A percentile compares a stretch with the other conserved stretches of the same genome.
phyloP scores from a whole-genome alignment of 805 yeast genomes.

The Wickerhamiella shivajii region DNA sequence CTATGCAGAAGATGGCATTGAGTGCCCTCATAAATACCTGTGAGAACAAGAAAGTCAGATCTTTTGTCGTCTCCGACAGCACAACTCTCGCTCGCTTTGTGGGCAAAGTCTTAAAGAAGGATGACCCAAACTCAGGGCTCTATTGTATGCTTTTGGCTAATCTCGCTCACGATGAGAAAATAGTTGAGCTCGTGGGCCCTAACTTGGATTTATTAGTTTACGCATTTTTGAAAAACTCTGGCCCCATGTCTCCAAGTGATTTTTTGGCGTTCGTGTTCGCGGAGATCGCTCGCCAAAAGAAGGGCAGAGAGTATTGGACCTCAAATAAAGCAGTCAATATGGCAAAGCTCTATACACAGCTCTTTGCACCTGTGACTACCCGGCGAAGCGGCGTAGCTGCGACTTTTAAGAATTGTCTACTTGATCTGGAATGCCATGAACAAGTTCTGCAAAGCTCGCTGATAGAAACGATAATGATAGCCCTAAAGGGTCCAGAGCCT shows the following conservation, averaged over 20 bases:
- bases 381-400: conserved; percentile 90
- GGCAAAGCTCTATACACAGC: conserved; percentile 67
- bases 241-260: conserved; percentile 68
- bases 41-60: conserved; percentile 51
- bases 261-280: conserved; percentile 81
- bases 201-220: conserved; percentile 38
- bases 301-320: conserved; percentile 53
- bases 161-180: conserved; percentile 60
- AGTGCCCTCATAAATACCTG: conserved; percentile 76
- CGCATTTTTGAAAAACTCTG: conserved; percentile 76
- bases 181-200: conserved; percentile 34
- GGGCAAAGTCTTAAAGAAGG: conserved; percentile 30
- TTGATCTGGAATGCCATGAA: conserved; percentile 59
- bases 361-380: conserved; percentile 59
- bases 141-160: conserved; percentile 76
- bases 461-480: conserved; percentile 67
- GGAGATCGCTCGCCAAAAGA: conserved; percentile 59
- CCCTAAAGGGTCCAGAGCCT: conserved; percentile 61
- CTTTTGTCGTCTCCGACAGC: conserved; percentile 48
- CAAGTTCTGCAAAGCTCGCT: conserved; percentile 50
- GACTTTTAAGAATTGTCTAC: conserved; percentile 77
- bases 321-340: conserved; percentile 70
- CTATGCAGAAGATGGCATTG: conserved; percentile 31
- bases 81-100: conserved; percentile 29
- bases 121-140: conserved; percentile 59